These are phyloP conservation scores for Alternaria arborescens DNA, from an alignment of 2,329 filamentous ascomycete genomes.

Conservation along the genomic window DNA sequence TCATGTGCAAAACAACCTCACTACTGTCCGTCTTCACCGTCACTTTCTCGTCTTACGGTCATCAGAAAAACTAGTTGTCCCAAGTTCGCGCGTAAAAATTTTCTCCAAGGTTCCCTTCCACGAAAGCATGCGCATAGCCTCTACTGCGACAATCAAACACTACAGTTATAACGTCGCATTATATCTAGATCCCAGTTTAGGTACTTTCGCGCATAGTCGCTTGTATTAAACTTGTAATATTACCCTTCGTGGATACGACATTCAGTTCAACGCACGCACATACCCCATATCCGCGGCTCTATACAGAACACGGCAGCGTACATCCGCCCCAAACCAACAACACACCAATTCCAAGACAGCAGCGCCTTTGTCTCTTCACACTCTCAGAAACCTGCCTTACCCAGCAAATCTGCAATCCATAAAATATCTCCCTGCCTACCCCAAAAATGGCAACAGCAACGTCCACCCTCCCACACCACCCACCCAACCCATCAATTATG, in stretches of 20 bases:
- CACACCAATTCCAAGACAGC: constrained; percentile 5
- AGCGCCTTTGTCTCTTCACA: background rate
- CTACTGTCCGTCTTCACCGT: constrained; percentile 15
- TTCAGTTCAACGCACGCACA: constrained; percentile 16
- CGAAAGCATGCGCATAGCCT: constrained; percentile 25
- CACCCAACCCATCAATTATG: background rate
- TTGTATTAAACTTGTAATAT: background rate
- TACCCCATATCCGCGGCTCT: constrained; percentile 7
- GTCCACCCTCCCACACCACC: background rate
- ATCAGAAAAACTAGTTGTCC: background rate
- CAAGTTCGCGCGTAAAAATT: constrained; percentile 8
- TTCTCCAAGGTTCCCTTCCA: background rate
- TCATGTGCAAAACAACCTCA: constrained; percentile 7
- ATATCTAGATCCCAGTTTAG: constrained; percentile 7
- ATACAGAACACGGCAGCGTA: constrained; percentile 15
- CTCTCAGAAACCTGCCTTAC: background rate
- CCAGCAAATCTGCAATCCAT: background rate
- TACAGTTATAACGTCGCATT: constrained; percentile 13
- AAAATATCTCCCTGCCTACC: background rate
- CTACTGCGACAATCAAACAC: constrained; percentile 6
- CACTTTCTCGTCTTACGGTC: constrained; percentile 2
- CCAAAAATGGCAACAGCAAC: background rate
- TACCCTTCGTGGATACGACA: background rate
- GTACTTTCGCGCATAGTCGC: constrained; percentile 20
- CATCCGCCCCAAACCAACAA: constrained; percentile 12